Conservation (phyloP, 805 yeast species). For the Metschnikowia kofuensis region DNA sequence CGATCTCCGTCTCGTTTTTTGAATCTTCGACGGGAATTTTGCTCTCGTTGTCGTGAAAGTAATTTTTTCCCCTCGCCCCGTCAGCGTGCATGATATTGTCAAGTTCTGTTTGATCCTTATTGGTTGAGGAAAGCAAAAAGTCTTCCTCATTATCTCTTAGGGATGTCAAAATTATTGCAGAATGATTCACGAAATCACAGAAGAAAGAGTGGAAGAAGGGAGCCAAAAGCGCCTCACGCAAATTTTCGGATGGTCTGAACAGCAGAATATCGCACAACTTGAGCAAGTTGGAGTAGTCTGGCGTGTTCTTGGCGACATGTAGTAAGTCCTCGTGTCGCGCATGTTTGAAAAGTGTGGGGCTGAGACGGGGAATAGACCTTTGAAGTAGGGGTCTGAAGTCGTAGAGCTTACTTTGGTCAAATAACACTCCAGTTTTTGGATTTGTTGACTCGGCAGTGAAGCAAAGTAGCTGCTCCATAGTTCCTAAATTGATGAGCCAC, state of each 20-base stretch:
- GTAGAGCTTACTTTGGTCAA: slow-evolving; percentile 50
- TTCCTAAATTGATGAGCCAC: slow-evolving; percentile 59
- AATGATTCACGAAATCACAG: slow-evolving; percentile 54
- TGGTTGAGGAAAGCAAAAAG: slow-evolving; percentile 50
- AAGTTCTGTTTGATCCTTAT: slow-evolving; percentile 39
- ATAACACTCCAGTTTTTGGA: slow-evolving; percentile 29
- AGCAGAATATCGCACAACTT: slow-evolving; percentile 28
- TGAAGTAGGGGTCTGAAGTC: slow-evolving; percentile 67
- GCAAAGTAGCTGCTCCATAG: slow-evolving; percentile 64
- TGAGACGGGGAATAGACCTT: slow-evolving; percentile 57
- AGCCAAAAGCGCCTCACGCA: slow-evolving; percentile 31
- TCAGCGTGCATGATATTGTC: slow-evolving; percentile 7
- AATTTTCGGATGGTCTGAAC: slow-evolving; percentile 19
- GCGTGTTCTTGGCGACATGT: slow-evolving; percentile 25
- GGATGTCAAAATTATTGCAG: slow-evolving; percentile 64
- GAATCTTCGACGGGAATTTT: background rate
- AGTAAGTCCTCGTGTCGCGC: slow-evolving; percentile 35
- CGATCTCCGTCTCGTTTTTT: slow-evolving; percentile 25
- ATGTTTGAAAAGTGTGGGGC: slow-evolving; percentile 52
- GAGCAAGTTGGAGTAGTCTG: slow-evolving; percentile 27
- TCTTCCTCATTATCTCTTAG: slow-evolving; percentile 76
- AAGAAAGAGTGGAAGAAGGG: slow-evolving; percentile 50
- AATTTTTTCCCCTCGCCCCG: background rate
- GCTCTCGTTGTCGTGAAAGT: background rate
- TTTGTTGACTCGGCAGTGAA: slow-evolving; percentile 56